These are phyloP conservation scores for Ophiocordyceps camponoti-floridani DNA, from an alignment of 2,329 filamentous ascomycete genomes.

Conservation along the genomic window DNA sequence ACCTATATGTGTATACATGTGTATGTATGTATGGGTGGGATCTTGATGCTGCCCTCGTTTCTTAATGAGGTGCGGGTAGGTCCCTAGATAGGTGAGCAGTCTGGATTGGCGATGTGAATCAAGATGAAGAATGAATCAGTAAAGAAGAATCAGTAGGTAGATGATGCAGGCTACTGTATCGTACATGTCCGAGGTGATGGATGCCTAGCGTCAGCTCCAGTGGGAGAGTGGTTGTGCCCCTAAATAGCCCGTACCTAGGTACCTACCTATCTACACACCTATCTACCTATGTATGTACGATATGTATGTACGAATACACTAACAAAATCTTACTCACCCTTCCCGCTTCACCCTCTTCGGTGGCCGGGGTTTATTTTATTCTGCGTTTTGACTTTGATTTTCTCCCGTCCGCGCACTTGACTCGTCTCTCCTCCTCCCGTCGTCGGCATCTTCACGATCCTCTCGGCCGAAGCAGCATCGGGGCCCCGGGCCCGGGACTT, in stretches of 20 bases:
- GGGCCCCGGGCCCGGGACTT: background rate
- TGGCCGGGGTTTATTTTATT: background rate
- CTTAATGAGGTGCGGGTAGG: no score
- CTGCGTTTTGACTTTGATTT: background rate
- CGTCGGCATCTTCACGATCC: background rate
- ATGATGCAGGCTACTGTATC: no score
- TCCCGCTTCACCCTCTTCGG: background rate
- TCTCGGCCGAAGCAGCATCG: background rate
- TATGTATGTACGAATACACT: no score
- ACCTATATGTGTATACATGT: background rate
- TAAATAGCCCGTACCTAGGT: background rate
- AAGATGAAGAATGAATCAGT: no score
- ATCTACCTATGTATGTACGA: no score
- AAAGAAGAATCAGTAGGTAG: no score
- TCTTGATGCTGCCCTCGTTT: no score
- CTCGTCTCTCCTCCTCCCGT: background rate
- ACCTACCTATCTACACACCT: background rate
- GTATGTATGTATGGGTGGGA: background rate
- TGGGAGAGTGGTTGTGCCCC: no score
- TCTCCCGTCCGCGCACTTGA: background rate
- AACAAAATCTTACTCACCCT: background rate
- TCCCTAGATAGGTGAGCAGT: no score
- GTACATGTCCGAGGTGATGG: no score
- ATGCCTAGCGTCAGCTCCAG: no score
- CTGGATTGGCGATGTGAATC: no score